Evolutionary conservation across 1,139 yeast genomes (phyloP), one percentile per base, ranked within the genome.

Genomic region (Magnusiomyces fungicola): DNA sequence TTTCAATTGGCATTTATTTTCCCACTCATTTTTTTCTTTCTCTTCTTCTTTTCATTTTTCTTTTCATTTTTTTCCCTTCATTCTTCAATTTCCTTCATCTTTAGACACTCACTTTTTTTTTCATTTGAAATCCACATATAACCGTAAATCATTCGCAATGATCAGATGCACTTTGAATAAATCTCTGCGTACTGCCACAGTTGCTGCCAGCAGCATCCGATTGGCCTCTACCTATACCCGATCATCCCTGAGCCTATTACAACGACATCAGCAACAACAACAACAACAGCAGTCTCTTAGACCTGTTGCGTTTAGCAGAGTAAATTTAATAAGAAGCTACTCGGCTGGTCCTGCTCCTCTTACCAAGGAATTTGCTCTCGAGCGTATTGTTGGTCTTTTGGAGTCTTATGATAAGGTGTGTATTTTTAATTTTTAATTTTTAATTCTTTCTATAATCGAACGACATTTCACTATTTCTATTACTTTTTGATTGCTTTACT

Each of bases 341-440:
- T 57, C 64, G 23, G 67, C 58, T 38, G 69, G 68, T 16, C 69
- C 69, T 37, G 61, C 61, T 25, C 69, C 69, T 43, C 57, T 67
- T 51, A 67, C 70, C 16, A 57, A 59, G 46, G 70, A 67, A 47
- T 63, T 62, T 51, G 87, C 88, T 53, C 74, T 75, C 60, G 87
- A 81, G 65, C 79, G 96, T 70, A 77, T 87, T 55, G 62, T 83
- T 54, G 95, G 84, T 61, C 74, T 87, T 59, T 74, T 87, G 61
- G 86, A 83, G 69, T 82, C 87, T 18, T 86, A 81, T 67, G 90
- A 83, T 65, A 87, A 86, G 69, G 79, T 83, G 71, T 68, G 57
- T 58, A 23, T 30, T 14, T 9, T 9, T 7, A 32, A 12, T 32
- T 32, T 14, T 12, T 32, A 5, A 9, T 9, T 32, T 32, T 32